These are phyloP conservation scores for Fraxinus pennsylvanica DNA, from an alignment of 257 asterid species.

Conservation along the genomic window DNA sequence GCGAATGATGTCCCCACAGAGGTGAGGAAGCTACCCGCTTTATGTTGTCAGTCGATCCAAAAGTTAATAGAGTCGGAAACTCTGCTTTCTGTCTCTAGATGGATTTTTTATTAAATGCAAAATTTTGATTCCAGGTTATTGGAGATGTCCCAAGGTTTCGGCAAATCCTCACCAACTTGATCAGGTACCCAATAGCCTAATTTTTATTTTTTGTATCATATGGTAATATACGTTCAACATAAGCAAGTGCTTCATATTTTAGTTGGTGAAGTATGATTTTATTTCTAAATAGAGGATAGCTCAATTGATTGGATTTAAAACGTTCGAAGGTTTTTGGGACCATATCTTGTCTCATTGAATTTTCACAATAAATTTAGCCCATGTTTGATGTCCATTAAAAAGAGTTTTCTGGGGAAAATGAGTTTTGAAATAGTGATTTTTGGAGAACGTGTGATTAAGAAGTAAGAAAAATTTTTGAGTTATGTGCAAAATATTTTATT, in stretches of 20 bases:
- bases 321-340: not conserved
- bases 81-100: not conserved
- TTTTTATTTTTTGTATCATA: no score
- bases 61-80: not conserved
- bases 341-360: not conserved
- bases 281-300: no score
- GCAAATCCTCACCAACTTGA: slow-evolving; percentile 84
- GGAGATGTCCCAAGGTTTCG: slow-evolving; percentile 92
- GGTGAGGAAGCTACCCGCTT: slow-evolving; percentile 39
- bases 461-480: no score
- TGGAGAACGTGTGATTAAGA: no score
- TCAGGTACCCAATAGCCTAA: slow-evolving; percentile 54
- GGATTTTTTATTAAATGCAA: slow-evolving; percentile 8
- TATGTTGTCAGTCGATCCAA: not conserved
- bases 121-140: slow-evolving; percentile 50
- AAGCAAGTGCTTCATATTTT: not conserved
- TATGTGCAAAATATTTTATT: no score
- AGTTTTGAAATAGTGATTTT: no score
- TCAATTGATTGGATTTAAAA: no score
- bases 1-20: slow-evolving; percentile 87
- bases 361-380: not conserved
- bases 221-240: not conserved
- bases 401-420: no score
- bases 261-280: not conserved
- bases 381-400: no score